Evolutionary conservation across 306 rosid species (phyloP), one percentile per base, ranked within the genome.

Genomic region (Prinsepia uniflora): DNA sequence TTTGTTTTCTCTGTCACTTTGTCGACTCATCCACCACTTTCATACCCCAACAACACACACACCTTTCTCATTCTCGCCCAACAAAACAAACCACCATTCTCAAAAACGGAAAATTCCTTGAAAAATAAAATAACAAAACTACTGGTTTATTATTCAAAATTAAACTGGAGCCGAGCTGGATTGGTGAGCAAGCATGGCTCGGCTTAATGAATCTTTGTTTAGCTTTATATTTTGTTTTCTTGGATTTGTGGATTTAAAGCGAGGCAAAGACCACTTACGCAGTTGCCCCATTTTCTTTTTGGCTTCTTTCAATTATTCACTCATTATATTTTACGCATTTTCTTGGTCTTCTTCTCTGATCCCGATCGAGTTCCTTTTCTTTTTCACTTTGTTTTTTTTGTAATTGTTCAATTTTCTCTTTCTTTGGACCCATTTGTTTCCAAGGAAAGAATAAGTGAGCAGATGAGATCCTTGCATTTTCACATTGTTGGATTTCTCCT

Each of bases 341-440:
- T 76, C 81, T 82, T 64, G 69, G 79, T 89, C 90, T 79, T 77
- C 90, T 84, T 77, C 92, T 84, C 90, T 79, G 89, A 92, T 92
- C 96, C 96, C 90, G n/a, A n/a, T n/a, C n/a, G 86, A 36, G 64
- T 75, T 79, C 82, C 61, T 78, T 80, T 81, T 80, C 81, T 79
- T 76, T 78, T 65, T 60, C 66, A 14, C 71, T 64, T 71, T 81
- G 73, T 57, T 73, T 80, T 74, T 47, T 47, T 20, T 0, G 30
- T 24, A 30, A 30, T 56, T 10, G 72, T 76, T 63, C 62, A 30
- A 30, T 30, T 72, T 79, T 85, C 84, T 84, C 86, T 79, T 64
- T 73, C 76, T 80, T 72, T 73, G 86, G 84, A 81, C 89, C 88
- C 81, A 74, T 82, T 80, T 79, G 75, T 80, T 83, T 79, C 73